A percentile compares a stretch with the other conserved stretches of the same genome.
These are phyloP conservation scores for Trichoderma sp. DNA, from an alignment of 2,329 filamentous ascomycete species.

Conservation along the genomic window DNA sequence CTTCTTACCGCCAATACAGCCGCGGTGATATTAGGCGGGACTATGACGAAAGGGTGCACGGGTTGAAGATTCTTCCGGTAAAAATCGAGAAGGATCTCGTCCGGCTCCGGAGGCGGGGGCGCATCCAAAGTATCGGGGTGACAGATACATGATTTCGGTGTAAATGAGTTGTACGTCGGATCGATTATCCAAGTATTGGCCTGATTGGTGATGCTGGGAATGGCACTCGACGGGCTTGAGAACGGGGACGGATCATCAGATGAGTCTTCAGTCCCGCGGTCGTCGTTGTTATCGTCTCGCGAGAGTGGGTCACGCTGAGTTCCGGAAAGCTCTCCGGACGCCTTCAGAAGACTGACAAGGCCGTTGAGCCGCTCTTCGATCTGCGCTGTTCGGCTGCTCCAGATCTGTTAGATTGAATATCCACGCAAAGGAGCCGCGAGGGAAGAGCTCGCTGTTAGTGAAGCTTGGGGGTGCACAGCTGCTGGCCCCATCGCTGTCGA, in stretches of 20 bases:
- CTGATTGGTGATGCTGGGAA: conserved; percentile 24
- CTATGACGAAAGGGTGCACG: conserved; percentile 50
- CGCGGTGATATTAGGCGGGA: conserved; percentile 42
- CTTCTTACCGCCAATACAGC: conserved; percentile 41
- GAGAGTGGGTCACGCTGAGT: conserved; percentile 7
- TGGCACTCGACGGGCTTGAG: conserved; percentile 29
- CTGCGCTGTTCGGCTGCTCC: conserved; percentile 48
- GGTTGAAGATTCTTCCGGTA: conserved; percentile 48
- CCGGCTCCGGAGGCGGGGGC: conserved; percentile 46
- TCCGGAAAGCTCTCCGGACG: conserved; percentile 41
- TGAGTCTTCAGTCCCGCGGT: conserved; percentile 8
- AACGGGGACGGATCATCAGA: conserved; percentile 6
- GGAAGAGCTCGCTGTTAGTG: not conserved
- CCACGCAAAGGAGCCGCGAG: not conserved
- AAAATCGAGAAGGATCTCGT: conserved; percentile 48
- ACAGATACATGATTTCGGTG: conserved; percentile 51
- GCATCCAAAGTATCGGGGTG: conserved; percentile 44
- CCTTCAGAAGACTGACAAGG: conserved; percentile 50
- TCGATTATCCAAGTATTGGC: conserved; percentile 40
- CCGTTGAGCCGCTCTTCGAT: conserved; percentile 54
- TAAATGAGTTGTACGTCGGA: conserved; percentile 48
- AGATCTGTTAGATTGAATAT: conserved; percentile 4
- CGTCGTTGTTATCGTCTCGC: conserved; percentile 7
- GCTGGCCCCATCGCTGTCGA: not conserved
- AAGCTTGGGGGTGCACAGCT: not conserved